phyloP scores from a whole-genome alignment of 2,329 filamentous ascomycete genomes.

The Penicillium sp. region DNA sequence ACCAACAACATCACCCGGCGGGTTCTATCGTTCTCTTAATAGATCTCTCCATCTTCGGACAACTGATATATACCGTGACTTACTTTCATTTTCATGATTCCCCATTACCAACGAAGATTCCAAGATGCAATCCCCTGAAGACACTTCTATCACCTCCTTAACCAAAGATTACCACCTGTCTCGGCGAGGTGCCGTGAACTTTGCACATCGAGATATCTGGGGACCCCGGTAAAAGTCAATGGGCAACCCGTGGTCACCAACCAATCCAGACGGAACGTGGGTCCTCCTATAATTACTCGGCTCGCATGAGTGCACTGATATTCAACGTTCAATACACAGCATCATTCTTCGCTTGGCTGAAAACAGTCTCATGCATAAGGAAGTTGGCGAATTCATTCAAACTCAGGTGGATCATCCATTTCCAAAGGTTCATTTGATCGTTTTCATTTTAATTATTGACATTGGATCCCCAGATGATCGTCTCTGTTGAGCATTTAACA shows the following conservation, averaged over 20 bases:
- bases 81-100: constrained; percentile 9
- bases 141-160: no score
- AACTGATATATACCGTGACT: no score
- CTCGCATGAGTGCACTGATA: background rate
- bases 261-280: constrained; percentile 8
- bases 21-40: no score
- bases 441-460: no score
- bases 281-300: background rate
- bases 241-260: constrained; percentile 15
- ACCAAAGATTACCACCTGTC: background rate
- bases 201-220: constrained; percentile 11
- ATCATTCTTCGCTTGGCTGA: constrained; percentile 17
- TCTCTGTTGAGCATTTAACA: constrained; percentile 23
- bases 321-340: background rate
- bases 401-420: constrained; percentile 2
- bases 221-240: constrained; percentile 15
- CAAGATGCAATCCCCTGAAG: no score
- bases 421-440: no score
- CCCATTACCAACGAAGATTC: constrained; percentile 10
- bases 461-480: no score
- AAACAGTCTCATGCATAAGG: constrained; percentile 15
- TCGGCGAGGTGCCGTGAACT: background rate
- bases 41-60: no score
- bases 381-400: constrained; percentile 10
- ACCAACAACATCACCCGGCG: no score